Conservation (phyloP, 2,329 filamentous ascomycete genomes). For the Penicillium sp. region DNA sequence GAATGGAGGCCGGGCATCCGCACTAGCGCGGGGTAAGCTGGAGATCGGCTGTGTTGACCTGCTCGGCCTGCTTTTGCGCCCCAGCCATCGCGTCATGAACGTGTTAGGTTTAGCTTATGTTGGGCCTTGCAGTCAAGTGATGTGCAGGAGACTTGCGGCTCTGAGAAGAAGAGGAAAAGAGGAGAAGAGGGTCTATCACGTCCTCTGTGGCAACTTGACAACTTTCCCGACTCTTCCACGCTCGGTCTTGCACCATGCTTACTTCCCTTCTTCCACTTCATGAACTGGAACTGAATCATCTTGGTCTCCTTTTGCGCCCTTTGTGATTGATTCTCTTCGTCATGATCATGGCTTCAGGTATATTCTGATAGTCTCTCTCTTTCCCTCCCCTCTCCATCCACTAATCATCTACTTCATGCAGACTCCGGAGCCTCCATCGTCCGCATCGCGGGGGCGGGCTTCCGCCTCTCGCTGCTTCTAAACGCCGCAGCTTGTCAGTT, state of each 20-base stretch:
- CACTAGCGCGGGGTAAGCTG: conserved; percentile 11
- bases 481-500: conserved; percentile 49
- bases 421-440: conserved; percentile 26
- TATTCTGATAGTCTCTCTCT: not conserved
- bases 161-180: conserved; percentile 1
- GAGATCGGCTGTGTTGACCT: conserved; percentile 22
- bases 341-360: conserved; percentile 23
- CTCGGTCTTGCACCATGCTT: not conserved
- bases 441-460: conserved; percentile 36
- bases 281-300: not conserved
- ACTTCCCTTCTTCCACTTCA: not conserved
- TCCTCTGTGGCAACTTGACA: not conserved
- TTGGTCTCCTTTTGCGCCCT: not conserved
- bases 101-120: too few relatives aligned
- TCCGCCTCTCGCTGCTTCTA: conserved; percentile 46
- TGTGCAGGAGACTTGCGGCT: conserved; percentile 27
- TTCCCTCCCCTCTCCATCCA: not conserved
- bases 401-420: conserved; percentile 6
- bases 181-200: not conserved
- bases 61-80: too few relatives aligned
- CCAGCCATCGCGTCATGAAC: conserved; percentile 28
- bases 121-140: conserved; percentile 27
- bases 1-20: conserved; percentile 9
- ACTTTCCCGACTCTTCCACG: not conserved
- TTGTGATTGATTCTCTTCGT: not conserved